Conservation (phyloP, 2,329 filamentous ascomycete species). For the Colletotrichum sp. region DNA sequence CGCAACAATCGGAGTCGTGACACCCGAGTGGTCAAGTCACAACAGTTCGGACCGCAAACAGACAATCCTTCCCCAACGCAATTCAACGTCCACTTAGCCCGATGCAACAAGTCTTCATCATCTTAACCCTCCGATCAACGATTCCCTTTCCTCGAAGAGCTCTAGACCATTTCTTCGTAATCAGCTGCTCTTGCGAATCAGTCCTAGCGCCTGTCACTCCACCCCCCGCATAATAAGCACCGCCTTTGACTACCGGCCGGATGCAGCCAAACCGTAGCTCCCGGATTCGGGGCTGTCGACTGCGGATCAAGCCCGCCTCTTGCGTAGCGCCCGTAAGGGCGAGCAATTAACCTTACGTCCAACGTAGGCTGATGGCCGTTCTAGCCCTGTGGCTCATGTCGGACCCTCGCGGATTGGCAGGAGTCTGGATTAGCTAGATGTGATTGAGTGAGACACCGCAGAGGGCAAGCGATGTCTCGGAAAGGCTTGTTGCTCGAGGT, state of each 20-base stretch:
- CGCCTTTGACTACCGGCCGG: neutral
- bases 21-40: neutral
- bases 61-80: neutral
- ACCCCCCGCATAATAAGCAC: neutral
- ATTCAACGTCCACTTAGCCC: neutral
- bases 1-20: too few relatives aligned
- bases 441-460: neutral
- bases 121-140: neutral
- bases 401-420: neutral
- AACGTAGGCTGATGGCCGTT: neutral
- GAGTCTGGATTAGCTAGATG: neutral
- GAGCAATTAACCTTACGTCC: neutral
- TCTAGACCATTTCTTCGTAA: neutral
- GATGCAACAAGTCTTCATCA: neutral
- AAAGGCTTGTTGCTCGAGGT: neutral
- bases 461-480: neutral
- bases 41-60: neutral
- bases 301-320: neutral
- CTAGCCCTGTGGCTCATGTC: neutral
- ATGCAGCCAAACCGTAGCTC: neutral
- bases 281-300: neutral
- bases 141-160: neutral
- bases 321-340: neutral
- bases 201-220: neutral
- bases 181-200: neutral